Conservation (phyloP, 1,139 yeast genomes). For the Protomyces lactucae-debilis region DNA sequence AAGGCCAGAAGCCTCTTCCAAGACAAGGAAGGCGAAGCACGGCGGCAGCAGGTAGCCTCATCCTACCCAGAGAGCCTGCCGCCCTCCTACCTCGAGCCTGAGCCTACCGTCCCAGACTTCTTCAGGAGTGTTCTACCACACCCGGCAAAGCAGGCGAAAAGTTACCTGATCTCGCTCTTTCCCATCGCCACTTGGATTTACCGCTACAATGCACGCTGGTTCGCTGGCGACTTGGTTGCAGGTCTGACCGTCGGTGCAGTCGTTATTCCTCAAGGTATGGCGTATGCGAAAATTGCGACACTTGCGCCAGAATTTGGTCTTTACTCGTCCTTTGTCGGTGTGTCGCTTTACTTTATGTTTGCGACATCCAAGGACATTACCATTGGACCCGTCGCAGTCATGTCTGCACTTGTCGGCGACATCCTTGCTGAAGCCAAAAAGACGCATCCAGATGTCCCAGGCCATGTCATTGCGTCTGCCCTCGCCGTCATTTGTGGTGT, state of each 20-base stretch:
- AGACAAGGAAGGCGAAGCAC: conserved; percentile 7
- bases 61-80: conserved; percentile 13
- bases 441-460: conserved; percentile 41
- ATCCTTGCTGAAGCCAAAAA: conserved; percentile 52
- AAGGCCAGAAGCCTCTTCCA: conserved; percentile 8
- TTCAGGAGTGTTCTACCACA: conserved; percentile 3
- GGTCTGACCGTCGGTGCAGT: conserved; percentile 93
- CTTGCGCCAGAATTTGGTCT: conserved; percentile 79
- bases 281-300: conserved; percentile 84
- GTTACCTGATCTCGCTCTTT: conserved; percentile 60
- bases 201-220: conserved; percentile 76
- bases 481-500: conserved; percentile 79
- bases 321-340: conserved; percentile 90
- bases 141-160: conserved; percentile 35
- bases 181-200: conserved; percentile 80
- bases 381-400: conserved; percentile 95
- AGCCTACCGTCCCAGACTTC: conserved; percentile 19
- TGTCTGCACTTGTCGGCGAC: conserved; percentile 74
- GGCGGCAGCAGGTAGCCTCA: conserved; percentile 4
- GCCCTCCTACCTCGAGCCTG: conserved; percentile 15
- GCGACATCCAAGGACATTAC: conserved; percentile 95
- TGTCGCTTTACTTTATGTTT: conserved; percentile 77
- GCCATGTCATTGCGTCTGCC: conserved; percentile 63
- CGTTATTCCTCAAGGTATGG: conserved; percentile 92
- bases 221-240: conserved; percentile 76